Conservation (phyloP, 2,329 filamentous ascomycete species). For the Diplodia scrobiculata region DNA sequence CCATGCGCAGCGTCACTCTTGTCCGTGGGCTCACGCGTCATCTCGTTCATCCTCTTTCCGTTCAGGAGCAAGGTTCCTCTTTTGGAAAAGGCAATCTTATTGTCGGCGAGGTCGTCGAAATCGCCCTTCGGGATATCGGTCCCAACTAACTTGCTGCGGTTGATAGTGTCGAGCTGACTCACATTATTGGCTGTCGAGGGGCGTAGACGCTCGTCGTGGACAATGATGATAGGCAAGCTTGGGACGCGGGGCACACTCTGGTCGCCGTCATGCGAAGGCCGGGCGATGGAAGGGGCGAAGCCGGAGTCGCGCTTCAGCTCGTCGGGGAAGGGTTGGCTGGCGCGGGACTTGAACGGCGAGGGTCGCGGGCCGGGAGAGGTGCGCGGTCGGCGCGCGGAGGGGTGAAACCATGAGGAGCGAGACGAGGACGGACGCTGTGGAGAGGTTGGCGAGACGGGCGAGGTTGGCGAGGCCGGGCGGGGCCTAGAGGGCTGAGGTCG, state of each 20-base stretch:
- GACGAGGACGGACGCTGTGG: conserved; percentile 26
- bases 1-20: conserved; percentile 27
- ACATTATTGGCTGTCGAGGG: conserved; percentile 33
- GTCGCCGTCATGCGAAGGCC: conserved; percentile 36
- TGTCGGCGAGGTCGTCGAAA: conserved; percentile 56
- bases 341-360: conserved; percentile 36
- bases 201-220: conserved; percentile 42
- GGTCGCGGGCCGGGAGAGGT: conserved; percentile 44
- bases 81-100: conserved; percentile 61
- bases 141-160: conserved; percentile 53
- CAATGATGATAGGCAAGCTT: conserved; percentile 50
- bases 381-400: conserved; percentile 41
- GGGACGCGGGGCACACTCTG: conserved; percentile 37
- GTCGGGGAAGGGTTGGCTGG: conserved; percentile 38
- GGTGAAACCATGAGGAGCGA: conserved; percentile 37
- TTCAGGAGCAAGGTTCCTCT: conserved; percentile 62
- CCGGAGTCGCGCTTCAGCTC: conserved; percentile 47
- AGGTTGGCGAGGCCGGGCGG: not conserved
- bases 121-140: conserved; percentile 59
- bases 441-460: conserved; percentile 15
- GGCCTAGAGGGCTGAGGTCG: not conserved
- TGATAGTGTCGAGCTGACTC: conserved; percentile 29
- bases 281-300: conserved; percentile 41
- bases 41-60: conserved; percentile 53
- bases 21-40: conserved; percentile 25